These are phyloP conservation scores for Plasmodiophora brassicae DNA, from an alignment of 208 protist genomes.

Conservation along the genomic window DNA sequence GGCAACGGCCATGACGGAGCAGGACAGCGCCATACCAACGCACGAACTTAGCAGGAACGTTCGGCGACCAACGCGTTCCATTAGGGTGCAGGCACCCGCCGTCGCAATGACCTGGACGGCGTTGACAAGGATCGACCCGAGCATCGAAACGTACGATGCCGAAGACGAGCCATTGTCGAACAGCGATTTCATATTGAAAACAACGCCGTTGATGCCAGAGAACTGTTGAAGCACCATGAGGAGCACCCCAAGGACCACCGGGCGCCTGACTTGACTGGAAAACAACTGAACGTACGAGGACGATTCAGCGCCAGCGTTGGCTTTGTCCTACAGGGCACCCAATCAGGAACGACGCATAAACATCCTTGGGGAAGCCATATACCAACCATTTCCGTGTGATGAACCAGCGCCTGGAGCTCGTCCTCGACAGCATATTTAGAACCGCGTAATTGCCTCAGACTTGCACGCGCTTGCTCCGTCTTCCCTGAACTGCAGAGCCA, in stretches of 20 bases:
- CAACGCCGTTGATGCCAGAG: conserved; percentile 24
- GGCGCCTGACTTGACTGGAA: too few relatives aligned
- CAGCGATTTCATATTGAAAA: conserved; percentile 31
- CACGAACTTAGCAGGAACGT: background rate
- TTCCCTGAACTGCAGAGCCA: background rate
- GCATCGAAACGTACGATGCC: background rate
- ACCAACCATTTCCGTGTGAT: too few relatives aligned
- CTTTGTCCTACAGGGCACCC: too few relatives aligned
- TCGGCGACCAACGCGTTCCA: background rate
- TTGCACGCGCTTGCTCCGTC: background rate
- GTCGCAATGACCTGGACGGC: background rate
- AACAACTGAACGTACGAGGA: too few relatives aligned
- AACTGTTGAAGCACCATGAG: conserved; percentile 43
- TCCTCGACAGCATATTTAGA: background rate
- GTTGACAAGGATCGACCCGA: background rate
- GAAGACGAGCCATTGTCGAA: background rate
- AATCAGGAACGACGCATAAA: too few relatives aligned
- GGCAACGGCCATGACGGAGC: background rate
- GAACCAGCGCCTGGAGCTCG: background rate
- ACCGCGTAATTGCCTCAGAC: background rate
- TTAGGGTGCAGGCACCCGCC: background rate
- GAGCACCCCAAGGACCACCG: background rate
- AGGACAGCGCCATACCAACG: background rate
- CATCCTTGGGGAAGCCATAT: too few relatives aligned
- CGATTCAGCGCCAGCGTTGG: background rate